A percentile compares a stretch with the other conserved stretches of the same genome.
Evolutionary conservation across 2,329 filamentous ascomycete species (phyloP).

Genomic region (Alternaria arborescens): DNA sequence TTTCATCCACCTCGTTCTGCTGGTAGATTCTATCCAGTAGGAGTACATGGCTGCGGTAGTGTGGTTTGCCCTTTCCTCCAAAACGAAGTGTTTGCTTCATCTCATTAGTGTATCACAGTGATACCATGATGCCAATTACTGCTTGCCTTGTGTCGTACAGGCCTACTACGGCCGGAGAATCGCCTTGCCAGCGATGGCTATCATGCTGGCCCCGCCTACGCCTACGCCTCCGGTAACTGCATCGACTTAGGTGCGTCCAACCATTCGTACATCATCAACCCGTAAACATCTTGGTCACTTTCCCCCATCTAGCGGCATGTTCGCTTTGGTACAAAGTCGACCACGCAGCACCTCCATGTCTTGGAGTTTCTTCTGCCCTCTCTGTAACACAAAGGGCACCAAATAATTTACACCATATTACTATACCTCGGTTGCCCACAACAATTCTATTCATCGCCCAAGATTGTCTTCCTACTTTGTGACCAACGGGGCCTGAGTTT

Average conservation of each 20-base stretch:
- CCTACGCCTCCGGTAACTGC: neutral
- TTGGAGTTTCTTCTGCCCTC: neutral
- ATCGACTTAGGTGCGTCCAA: slow-evolving; percentile 4
- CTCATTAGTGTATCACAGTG: neutral
- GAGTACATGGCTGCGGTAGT: neutral
- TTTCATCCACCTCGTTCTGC: neutral
- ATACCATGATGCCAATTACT: slow-evolving; percentile 5
- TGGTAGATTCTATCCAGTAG: neutral
- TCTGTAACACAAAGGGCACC: neutral
- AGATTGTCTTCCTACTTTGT: neutral
- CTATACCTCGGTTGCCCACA: neutral
- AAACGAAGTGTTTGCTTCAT: slow-evolving; percentile 9
- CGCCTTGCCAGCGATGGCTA: slow-evolving; percentile 1
- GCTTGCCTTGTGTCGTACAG: neutral
- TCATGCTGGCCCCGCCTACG: neutral
- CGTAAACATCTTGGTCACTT: neutral
- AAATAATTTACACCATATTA: neutral
- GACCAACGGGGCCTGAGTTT: neutral
- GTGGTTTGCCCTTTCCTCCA: slow-evolving; percentile 5
- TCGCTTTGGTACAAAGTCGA: slow-evolving; percentile 3
- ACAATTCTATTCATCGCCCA: neutral
- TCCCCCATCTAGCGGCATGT: slow-evolving; percentile 1
- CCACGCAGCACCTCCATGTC: neutral
- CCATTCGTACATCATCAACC: neutral
- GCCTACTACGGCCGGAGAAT: neutral